Evolutionary conservation across 768 basidiomycete genomes (phyloP).

Genomic region (Leccinum incarnatum): DNA sequence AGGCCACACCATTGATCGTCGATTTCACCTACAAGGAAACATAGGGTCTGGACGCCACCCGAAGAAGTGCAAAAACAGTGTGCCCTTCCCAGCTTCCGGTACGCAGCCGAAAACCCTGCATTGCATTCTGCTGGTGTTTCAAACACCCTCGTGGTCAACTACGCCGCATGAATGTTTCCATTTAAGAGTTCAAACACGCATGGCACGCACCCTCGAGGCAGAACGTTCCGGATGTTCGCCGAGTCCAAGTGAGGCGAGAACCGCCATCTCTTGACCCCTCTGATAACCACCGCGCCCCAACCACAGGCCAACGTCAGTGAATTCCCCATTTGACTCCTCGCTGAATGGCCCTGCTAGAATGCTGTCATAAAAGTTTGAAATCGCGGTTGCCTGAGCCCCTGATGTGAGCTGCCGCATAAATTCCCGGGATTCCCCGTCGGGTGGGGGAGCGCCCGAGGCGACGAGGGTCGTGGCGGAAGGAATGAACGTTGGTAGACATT

Average conservation of each 20-base stretch:
- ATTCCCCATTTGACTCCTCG: slow-evolving; percentile 50
- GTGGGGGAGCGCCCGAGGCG: slow-evolving; percentile 3
- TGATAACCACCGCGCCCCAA: slow-evolving; percentile 42
- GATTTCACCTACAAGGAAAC: slow-evolving; percentile 38
- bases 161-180: slow-evolving; percentile 12
- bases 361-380: slow-evolving; percentile 43
- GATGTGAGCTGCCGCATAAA: slow-evolving; percentile 33
- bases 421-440: slow-evolving; percentile 1
- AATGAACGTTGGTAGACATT: slow-evolving; percentile 16
- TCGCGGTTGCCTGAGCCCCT: slow-evolving; percentile 39
- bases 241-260: slow-evolving; percentile 37
- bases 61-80: slow-evolving; percentile 13
- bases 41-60: slow-evolving; percentile 30
- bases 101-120: slow-evolving; percentile 5
- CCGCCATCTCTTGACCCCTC: slow-evolving; percentile 25
- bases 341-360: slow-evolving; percentile 51
- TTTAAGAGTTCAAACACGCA: neutral
- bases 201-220: slow-evolving; percentile 10
- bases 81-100: slow-evolving; percentile 10
- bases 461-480: slow-evolving; percentile 12
- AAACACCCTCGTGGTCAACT: slow-evolving; percentile 19
- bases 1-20: slow-evolving; percentile 23
- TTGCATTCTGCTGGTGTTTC: slow-evolving; percentile 9
- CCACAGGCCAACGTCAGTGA: slow-evolving; percentile 51
- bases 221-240: slow-evolving; percentile 18